Evolutionary conservation across 73 alveolate species (phyloP).

Genomic region (Breviolum minutum): DNA sequence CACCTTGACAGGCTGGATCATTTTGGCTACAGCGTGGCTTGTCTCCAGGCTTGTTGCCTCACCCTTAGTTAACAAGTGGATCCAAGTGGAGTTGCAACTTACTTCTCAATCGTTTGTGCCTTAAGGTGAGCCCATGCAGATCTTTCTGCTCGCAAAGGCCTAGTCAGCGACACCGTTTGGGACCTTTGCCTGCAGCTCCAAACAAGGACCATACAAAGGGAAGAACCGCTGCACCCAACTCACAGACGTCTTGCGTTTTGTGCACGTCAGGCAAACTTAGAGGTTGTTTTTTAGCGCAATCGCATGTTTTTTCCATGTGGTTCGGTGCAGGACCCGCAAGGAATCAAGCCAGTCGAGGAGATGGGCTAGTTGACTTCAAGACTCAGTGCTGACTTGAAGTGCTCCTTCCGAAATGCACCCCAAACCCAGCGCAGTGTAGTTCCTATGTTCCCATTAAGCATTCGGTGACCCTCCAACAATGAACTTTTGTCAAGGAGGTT

Average conservation of each 20-base stretch:
- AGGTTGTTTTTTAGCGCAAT: neutral
- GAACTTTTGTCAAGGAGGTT: neutral
- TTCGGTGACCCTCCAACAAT: neutral
- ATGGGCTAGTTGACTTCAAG: no score
- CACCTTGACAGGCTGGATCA: slow-evolving; percentile 19
- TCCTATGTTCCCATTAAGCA: neutral
- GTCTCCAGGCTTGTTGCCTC: slow-evolving; percentile 4
- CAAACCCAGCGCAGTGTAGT: neutral
- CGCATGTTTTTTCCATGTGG: neutral
- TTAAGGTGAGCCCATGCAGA: no score
- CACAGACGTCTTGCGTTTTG: neutral
- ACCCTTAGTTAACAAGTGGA: neutral
- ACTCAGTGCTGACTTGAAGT: no score
- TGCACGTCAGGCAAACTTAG: slow-evolving; percentile 25
- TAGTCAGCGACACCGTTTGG: neutral
- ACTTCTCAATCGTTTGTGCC: neutral
- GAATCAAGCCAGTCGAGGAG: no score
- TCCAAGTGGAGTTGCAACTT: neutral
- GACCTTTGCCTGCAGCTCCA: neutral
- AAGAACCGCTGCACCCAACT: neutral
- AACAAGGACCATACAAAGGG: neutral
- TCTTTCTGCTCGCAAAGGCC: neutral
- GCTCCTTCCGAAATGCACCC: no score
- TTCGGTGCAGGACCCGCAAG: slow-evolving; percentile 17
- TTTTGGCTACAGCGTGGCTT: neutral